These are phyloP conservation scores for Sinapis alba DNA, from an alignment of 441 rosid species.

Conservation along the genomic window DNA sequence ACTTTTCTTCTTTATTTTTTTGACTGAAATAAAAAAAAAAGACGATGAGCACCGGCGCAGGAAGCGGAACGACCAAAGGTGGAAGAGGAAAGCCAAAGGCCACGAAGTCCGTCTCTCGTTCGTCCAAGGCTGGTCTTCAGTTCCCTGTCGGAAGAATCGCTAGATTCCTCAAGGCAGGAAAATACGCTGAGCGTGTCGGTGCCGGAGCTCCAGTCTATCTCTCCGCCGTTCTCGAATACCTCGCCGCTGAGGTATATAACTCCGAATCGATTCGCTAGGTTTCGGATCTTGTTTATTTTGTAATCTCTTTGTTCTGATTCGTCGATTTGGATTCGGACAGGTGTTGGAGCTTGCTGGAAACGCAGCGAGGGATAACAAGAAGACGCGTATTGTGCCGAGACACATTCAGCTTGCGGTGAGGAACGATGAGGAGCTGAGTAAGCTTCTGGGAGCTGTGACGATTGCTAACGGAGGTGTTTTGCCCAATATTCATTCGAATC, in stretches of 20 bases:
- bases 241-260: slow-evolving; percentile 71
- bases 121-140: slow-evolving; percentile 79
- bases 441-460: slow-evolving; percentile 72
- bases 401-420: slow-evolving; percentile 86
- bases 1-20: not conserved
- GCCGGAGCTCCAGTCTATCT: slow-evolving; percentile 88
- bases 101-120: slow-evolving; percentile 70
- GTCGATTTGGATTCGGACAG: slow-evolving; percentile 23
- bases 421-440: slow-evolving; percentile 77
- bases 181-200: slow-evolving; percentile 83
- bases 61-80: slow-evolving; percentile 66
- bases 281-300: not conserved
- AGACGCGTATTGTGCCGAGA: slow-evolving; percentile 73
- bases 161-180: slow-evolving; percentile 72
- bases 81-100: slow-evolving; percentile 75
- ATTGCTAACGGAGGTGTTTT: slow-evolving; percentile 86
- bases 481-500: slow-evolving; percentile 74
- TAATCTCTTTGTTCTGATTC: not conserved
- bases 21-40: not conserved
- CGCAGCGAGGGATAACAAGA: slow-evolving; percentile 84
- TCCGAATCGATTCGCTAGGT: not conserved
- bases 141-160: slow-evolving; percentile 89
- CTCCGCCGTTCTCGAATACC: slow-evolving; percentile 83
- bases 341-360: slow-evolving; percentile 82
- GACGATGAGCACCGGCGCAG: slow-evolving; percentile 42